Base-by-base conservation (phyloP, 352 stramenopile species). In the Blastocystis sp. region DNA sequence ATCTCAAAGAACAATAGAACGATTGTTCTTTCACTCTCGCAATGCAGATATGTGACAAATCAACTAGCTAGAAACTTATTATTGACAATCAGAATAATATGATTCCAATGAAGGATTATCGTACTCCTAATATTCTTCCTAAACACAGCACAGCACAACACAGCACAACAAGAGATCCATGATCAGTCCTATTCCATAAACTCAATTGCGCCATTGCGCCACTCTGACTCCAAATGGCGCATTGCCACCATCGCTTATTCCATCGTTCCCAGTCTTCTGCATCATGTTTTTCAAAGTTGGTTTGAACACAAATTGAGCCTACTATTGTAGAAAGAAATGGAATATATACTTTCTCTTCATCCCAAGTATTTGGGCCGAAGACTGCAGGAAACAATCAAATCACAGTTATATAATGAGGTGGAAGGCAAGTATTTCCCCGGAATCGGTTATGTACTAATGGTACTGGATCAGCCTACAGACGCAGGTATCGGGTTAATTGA, bases 331-430 rank as follows among this genome's bases (percentile, higher is more conserved):
- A 81, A 81, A 38, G 69, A 81, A n/a, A 81, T 81, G 69, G 69
- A 81, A 48, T 81, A 81, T 64, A 81, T 81, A 18, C 36, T 81
- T 24, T 81, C 69, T 8, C 69, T 81, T 44, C 69, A 81, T 40
- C 69, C 69, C 24, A 81, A 81, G 69, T 81, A 81, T 64, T 81
- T 81, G 69, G 48, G 69, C 9, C 54, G 51, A 81, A 81, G 51
- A 61, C 46, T 81, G 21, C 69, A 81, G 69, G 69, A 61, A 40
- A 81, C 69, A 32, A 81, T 81, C 40, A 81, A 81, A 61, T 40
- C 14, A 32, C 42, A 81, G 40, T 27, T 81, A 0, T 64, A 44
- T 16, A 54, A 49, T 38, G 69, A 81, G 40, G 69, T 81, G 2
- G 69, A 81, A 42, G 69, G 69, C 4, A 81, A 81, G 27, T 81